Conservation (phyloP, 2,329 filamentous ascomycete genomes). For the Penicillium brevicompactum region DNA sequence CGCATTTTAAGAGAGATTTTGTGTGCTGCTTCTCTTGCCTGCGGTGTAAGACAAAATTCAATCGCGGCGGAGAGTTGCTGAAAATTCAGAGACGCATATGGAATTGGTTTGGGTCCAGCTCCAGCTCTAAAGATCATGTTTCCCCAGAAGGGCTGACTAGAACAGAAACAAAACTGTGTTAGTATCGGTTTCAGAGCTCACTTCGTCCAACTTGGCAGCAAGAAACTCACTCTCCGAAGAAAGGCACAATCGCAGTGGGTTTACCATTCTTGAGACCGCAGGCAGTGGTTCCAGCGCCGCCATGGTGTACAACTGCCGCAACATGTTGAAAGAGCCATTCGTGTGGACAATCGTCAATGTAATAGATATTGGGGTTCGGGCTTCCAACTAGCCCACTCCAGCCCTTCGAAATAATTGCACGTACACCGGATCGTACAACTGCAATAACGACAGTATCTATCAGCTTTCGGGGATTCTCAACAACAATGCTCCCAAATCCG, state of each 20-base stretch:
- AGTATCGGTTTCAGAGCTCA: not conserved
- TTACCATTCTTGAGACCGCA: constrained; percentile 54
- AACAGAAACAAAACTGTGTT: not conserved
- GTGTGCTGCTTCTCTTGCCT: constrained; percentile 39
- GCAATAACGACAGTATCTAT: constrained; percentile 53
- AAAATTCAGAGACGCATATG: constrained; percentile 48
- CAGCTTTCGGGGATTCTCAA: constrained; percentile 52
- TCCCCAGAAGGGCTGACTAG: constrained; percentile 57
- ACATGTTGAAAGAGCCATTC: constrained; percentile 63
- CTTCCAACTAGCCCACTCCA: constrained; percentile 53
- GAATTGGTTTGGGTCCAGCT: constrained; percentile 53
- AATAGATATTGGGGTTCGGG: constrained; percentile 45
- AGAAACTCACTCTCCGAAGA: constrained; percentile 54
- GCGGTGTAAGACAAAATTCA: constrained; percentile 43
- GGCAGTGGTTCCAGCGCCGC: constrained; percentile 62
- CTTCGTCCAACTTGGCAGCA: too few species aligned
- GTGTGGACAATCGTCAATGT: constrained; percentile 59
- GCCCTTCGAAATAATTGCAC: constrained; percentile 58
- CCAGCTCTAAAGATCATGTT: constrained; percentile 53
- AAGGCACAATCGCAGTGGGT: constrained; percentile 59
- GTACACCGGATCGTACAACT: constrained; percentile 48
- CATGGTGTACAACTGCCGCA: constrained; percentile 59
- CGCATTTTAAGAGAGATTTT: constrained; percentile 44
- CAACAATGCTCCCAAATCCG: constrained; percentile 60
- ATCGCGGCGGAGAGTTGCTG: constrained; percentile 52